Conservation (phyloP, 2,329 filamentous ascomycete genomes). For the Cryphonectria naterciae region DNA sequence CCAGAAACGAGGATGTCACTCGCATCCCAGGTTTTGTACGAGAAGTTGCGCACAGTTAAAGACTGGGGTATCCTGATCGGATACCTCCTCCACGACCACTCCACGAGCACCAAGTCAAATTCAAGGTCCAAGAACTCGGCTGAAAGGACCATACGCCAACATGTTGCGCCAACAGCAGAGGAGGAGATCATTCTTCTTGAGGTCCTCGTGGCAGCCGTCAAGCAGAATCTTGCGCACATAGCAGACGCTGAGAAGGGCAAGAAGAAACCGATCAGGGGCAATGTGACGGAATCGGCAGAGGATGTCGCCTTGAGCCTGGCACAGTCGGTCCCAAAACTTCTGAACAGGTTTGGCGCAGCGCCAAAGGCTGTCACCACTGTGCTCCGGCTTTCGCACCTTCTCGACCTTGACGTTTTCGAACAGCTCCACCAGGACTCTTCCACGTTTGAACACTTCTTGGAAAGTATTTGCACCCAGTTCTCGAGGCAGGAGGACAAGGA, state of each 20-base stretch:
- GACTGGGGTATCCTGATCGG: conserved; percentile 89
- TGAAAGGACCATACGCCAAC: conserved; percentile 68
- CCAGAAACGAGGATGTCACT: conserved; percentile 83
- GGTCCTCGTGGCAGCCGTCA: conserved; percentile 81
- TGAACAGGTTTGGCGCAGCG: conserved; percentile 92
- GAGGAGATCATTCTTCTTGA: conserved; percentile 89
- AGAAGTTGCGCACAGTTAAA: conserved; percentile 77
- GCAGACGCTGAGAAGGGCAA: conserved; percentile 66
- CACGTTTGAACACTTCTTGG: conserved; percentile 78
- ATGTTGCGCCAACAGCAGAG: conserved; percentile 71
- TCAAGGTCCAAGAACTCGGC: conserved; percentile 42
- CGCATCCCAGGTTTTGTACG: conserved; percentile 83
- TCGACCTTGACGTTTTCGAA: conserved; percentile 86
- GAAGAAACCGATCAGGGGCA: conserved; percentile 62
- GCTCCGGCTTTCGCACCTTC: conserved; percentile 80
- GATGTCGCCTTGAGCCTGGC: conserved; percentile 79
- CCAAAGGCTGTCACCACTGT: conserved; percentile 85
- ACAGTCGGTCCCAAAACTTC: conserved; percentile 76
- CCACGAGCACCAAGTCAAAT: conserved; percentile 60
- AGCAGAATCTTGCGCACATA: conserved; percentile 68
- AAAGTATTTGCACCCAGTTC: conserved; percentile 94
- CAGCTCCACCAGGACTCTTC: conserved; percentile 85
- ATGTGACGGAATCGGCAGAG: conserved; percentile 74
- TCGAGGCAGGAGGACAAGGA: conserved; percentile 85
- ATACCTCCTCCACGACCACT: conserved; percentile 92